Percentiles rank a stretch among this genome's conserved stretches.
Evolutionary conservation across 2,329 filamentous ascomycete species (phyloP).

Genomic region (Phyllosticta citriasiana): DNA sequence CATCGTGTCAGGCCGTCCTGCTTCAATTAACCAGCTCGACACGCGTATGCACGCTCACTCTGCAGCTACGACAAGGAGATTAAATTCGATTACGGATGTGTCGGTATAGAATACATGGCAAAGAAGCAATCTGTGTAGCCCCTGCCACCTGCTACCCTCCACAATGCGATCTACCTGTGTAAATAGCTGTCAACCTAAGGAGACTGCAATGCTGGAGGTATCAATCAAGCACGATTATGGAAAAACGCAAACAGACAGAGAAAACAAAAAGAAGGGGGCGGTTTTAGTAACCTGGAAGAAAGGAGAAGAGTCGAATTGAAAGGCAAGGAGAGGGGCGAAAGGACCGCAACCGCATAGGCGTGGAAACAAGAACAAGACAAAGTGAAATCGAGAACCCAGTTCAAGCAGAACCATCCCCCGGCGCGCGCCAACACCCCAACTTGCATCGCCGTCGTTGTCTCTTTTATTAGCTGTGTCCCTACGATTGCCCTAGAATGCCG

Average conservation of each 20-base stretch:
- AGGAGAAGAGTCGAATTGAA: conserved; percentile 16
- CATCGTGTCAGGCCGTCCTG: background rate
- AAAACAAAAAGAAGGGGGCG: conserved; percentile 21
- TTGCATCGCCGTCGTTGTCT: conserved; percentile 19
- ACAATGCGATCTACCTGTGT: conserved; percentile 13
- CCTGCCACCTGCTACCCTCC: conserved; percentile 17
- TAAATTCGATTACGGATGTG: conserved; percentile 23
- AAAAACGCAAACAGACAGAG: conserved; percentile 21
- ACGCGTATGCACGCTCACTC: background rate
- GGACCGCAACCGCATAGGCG: conserved; percentile 5
- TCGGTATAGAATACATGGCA: conserved; percentile 31
- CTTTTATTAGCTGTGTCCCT: conserved; percentile 25
- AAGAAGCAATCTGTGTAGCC: conserved; percentile 23
- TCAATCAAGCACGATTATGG: conserved; percentile 27
- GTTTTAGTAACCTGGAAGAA: conserved; percentile 13
- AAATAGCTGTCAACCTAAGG: conserved; percentile 17
- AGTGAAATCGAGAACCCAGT: conserved; percentile 9
- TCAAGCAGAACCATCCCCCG: conserved; percentile 6
- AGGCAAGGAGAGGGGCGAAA: conserved; percentile 10
- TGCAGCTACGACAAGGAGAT: conserved; percentile 21
- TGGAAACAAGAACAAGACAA: conserved; percentile 4
- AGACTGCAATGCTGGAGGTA: conserved; percentile 35
- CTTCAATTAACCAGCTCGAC: background rate
- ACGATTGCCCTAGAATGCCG: conserved; percentile 27
- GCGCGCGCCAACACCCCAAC: conserved; percentile 16